Conservation (phyloP, 805 yeast genomes). For the Candida khao-thaluensis region DNA sequence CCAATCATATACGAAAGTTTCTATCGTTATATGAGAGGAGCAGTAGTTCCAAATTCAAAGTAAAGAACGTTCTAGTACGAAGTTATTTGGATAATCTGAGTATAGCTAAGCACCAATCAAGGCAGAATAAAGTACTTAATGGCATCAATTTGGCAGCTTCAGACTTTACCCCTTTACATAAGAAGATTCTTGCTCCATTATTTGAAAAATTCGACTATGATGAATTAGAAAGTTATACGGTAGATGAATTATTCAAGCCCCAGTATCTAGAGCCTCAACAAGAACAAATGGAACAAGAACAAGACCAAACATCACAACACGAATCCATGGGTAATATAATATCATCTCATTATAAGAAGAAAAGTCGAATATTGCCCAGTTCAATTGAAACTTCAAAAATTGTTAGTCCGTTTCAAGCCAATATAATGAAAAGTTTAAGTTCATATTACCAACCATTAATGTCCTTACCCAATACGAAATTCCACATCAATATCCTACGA, state of each 20-base stretch:
- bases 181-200: constrained; percentile 19
- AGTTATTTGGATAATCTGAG: neutral
- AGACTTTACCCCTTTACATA: constrained; percentile 26
- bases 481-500: constrained; percentile 20
- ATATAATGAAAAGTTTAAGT: constrained; percentile 25
- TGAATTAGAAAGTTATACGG: constrained; percentile 14
- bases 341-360: constrained; percentile 1
- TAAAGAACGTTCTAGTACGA: constrained; percentile 1
- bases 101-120: neutral
- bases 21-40: constrained; percentile 7
- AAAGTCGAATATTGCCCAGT: constrained; percentile 19
- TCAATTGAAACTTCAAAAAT: neutral
- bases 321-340: neutral
- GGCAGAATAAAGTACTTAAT: neutral
- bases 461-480: constrained; percentile 3
- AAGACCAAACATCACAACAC: neutral
- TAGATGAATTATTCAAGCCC: constrained; percentile 14
- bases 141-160: neutral
- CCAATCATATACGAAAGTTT: constrained; percentile 8
- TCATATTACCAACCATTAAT: constrained; percentile 23
- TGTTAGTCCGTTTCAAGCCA: constrained; percentile 19
- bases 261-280: constrained; percentile 10
- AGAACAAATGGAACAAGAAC: neutral
- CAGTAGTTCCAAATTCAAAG: neutral
- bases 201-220: constrained; percentile 20